Conservation (phyloP, 805 yeast species). For the Candida succiphila region DNA sequence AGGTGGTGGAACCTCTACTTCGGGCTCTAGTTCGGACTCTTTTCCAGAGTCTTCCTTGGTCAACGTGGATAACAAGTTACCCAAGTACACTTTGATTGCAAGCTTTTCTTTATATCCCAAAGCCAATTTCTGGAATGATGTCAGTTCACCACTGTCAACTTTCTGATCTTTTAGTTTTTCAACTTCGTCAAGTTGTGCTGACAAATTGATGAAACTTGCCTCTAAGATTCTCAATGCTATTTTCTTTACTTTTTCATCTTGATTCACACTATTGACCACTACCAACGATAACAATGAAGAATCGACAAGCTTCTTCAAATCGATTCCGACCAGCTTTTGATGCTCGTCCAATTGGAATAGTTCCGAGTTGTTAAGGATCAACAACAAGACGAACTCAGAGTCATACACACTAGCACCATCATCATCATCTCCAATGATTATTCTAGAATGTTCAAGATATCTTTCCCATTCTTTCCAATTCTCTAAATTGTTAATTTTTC, state of each 20-base stretch:
- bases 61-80: constrained; percentile 32
- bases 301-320: constrained; percentile 48
- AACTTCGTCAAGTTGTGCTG: constrained; percentile 23
- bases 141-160: constrained; percentile 3
- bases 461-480: constrained; percentile 12
- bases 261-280: constrained; percentile 34
- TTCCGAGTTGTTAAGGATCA: constrained; percentile 57
- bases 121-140: constrained; percentile 1
- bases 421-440: constrained; percentile 8
- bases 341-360: constrained; percentile 30
- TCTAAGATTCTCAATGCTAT: constrained; percentile 35
- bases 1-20: constrained; percentile 23
- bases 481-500: not conserved
- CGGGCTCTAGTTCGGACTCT: not conserved
- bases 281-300: constrained; percentile 43
- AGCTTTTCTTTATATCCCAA: constrained; percentile 43
- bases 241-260: constrained; percentile 14
- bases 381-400: constrained; percentile 56
- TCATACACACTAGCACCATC: constrained; percentile 40
- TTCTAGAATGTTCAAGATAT: constrained; percentile 16
- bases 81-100: constrained; percentile 42
- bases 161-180: constrained; percentile 8
- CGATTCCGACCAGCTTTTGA: constrained; percentile 24
- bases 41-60: constrained; percentile 2
- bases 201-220: constrained; percentile 33